phyloP scores from a whole-genome alignment of 352 stramenopile species.

The Globisporangium solare region DNA sequence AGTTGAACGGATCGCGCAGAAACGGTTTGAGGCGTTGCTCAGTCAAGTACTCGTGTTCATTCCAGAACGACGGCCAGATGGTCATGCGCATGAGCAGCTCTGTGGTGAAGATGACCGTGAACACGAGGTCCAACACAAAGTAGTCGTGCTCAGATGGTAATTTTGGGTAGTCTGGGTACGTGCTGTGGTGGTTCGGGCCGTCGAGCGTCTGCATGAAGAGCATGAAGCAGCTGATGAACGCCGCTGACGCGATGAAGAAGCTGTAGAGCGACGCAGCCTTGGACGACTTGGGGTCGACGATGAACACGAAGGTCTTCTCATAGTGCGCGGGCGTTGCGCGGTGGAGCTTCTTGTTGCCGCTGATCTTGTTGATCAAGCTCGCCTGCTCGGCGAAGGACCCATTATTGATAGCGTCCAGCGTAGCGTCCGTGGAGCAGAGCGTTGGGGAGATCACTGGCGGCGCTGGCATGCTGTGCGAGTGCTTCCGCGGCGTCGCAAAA shows the following conservation, averaged over 20 bases:
- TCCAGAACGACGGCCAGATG: conserved; percentile 75
- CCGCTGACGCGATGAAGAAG: conserved; percentile 63
- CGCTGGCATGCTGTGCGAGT: conserved; percentile 33
- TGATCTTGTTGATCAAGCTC: conserved; percentile 23
- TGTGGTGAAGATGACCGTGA: conserved; percentile 66
- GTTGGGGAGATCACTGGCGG: conserved; percentile 59
- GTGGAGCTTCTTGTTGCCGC: conserved; percentile 15
- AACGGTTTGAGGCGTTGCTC: conserved; percentile 65
- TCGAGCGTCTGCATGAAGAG: conserved; percentile 75
- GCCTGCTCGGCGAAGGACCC: conserved; percentile 35
- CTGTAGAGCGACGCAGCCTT: conserved; percentile 58
- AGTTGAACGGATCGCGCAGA: conserved; percentile 75
- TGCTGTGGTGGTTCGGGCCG: conserved; percentile 61
- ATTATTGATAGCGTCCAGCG: conserved; percentile 47
- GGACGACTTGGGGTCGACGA: conserved; percentile 70
- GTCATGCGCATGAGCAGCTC: conserved; percentile 62
- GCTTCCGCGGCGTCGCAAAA: neutral
- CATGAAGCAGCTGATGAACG: conserved; percentile 69
- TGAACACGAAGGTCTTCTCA: conserved; percentile 62
- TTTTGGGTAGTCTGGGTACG: conserved; percentile 55
- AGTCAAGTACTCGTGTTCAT: conserved; percentile 62
- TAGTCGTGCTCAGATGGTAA: conserved; percentile 47
- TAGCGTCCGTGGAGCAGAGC: conserved; percentile 48
- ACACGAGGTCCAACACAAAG: conserved; percentile 60
- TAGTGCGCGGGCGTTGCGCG: conserved; percentile 47